phyloP scores from a whole-genome alignment of 768 basidiomycete species.

The Kockovaella imperatae region DNA sequence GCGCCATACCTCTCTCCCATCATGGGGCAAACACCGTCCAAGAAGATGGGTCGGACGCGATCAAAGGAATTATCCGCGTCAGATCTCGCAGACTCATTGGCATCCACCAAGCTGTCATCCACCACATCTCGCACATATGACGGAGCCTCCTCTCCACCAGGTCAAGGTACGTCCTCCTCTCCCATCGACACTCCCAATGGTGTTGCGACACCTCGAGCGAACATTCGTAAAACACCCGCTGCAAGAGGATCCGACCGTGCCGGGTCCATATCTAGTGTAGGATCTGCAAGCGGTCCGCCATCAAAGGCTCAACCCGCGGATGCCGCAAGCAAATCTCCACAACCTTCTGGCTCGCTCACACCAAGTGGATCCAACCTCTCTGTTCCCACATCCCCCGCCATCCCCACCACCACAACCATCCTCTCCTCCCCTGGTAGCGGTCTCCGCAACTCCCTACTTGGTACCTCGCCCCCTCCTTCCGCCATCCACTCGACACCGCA shows the following conservation, averaged over 20 bases:
- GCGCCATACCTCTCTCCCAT: constrained; percentile 4
- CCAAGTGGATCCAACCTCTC: constrained; percentile 7
- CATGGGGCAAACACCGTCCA: constrained; percentile 40
- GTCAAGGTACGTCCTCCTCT: constrained; percentile 6
- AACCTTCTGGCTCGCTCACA: neutral
- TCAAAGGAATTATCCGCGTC: constrained; percentile 40
- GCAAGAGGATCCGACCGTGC: neutral
- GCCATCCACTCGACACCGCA: constrained; percentile 25
- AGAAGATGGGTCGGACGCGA: constrained; percentile 42
- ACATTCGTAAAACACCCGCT: too few relatives aligned
- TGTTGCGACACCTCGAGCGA: neutral
- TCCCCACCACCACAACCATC: constrained; percentile 64
- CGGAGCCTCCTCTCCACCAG: constrained; percentile 2
- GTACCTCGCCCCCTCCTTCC: constrained; percentile 54
- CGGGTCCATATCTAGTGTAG: constrained; percentile 15
- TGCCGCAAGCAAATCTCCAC: constrained; percentile 4
- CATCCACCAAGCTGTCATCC: constrained; percentile 18
- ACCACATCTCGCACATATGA: constrained; percentile 1
- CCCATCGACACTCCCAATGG: constrained; percentile 15
- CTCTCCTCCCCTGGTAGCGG: constrained; percentile 60
- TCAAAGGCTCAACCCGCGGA: constrained; percentile 6
- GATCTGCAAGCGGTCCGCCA: constrained; percentile 3
- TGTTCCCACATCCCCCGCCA: constrained; percentile 11
- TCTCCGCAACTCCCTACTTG: constrained; percentile 58
- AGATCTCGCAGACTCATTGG: constrained; percentile 35